Evolutionary conservation across 164 flowering plant genomes (phyloP), one percentile per base, ranked within the genome.

Genomic region (Dillenia turbinata): DNA sequence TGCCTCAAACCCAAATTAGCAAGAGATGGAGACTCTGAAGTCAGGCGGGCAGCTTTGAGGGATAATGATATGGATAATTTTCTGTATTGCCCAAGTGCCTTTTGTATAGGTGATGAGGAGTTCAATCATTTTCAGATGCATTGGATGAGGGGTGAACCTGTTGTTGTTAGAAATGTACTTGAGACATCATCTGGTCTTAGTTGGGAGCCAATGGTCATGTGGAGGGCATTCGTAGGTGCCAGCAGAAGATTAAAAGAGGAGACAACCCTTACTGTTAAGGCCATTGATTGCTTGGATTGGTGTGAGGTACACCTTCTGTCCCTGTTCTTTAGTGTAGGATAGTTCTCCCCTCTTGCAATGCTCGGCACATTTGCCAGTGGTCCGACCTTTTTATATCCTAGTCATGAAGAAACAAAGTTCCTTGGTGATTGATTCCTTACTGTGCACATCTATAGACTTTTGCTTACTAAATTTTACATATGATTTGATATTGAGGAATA

Each of bases 131-230:
- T 88, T 66, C 95, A 85, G 64, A 70, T 33, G 71, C 97, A 88
- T 46, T 91, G 97, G 96, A 70, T 64, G 69, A 77, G 72, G 66
- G 93, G 92, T 54, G 92, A 87, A 69, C 97, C 97, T 51, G 83
- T 91, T 15, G 71, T 91, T 11, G 90, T 91, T 45, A 83, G 85
- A 71, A 77, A 87, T 73, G 87, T 81, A 15, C 80, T 75, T 56
- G 78, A 76, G 49, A 81, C 63, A 54, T 65, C 84, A 43, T 72
- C 83, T 56, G 90, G 89, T 54, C 84, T 91, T 52, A 85, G 93
- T 72, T 91, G 97, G 97, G 97, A 91, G 49, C 97, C 97, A 15
- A 78, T 84, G 88, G 95, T 91, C 61, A 88, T 91, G 93, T 80
- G 86, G 82, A 71, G 95, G 69, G 90, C 93, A 62, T 79, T 81